Evolutionary conservation across 1,284 basidiomycete genomes (phyloP), one percentile per base, ranked within the genome.

Genomic region (Pholiota adiposa): DNA sequence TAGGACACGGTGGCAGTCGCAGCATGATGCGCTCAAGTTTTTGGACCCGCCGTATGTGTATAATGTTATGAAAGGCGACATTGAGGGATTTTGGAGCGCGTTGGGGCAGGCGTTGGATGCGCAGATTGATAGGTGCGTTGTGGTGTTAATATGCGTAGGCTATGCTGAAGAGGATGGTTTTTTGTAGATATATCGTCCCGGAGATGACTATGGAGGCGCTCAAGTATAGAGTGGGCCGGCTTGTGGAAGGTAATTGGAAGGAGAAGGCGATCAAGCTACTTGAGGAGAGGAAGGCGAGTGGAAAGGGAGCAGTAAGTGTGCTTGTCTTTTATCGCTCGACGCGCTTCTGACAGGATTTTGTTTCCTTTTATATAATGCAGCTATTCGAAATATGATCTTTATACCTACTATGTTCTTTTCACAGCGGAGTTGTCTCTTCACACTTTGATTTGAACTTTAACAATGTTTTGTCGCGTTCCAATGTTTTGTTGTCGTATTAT

Each of bases 111-210:
- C 56, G 16, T 27, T 57, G 34, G 38, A 57, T 34, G 50, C 36
- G 12, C 56, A 48, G 14, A 57, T 57, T 34, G 56, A 57, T n/a
- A 57, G 56, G 56, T 57, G 36, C 19, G 56, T 43, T 12, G 29
- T 14, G 14, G 14, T 36, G 2, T 11, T 23, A 11, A 19, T 8
- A 18, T 4, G 16, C 21, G 14, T 36, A 6, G 14, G 25, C 44
- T 46, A 14, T 25, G 18, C 4, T n/a, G 18, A 8, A 19, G 1
- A n/a, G 16, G 23, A 29, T n/a, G n/a, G n/a, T n/a, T n/a, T n/a
- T n/a, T 31, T 31, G 0, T 21, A 41, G 59, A 31, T 59, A 55
- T 41, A 66, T 60, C 29, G 62, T 57, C n/a, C 56, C 56, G 6
- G 34, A 51, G 40, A 57, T 57, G 56, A 57, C 56, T 21, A 57